Percentiles rank a stretch among this genome's conserved stretches.
These are phyloP conservation scores for Sabuloglossum arenarium DNA, from an alignment of 495 filamentous ascomycete genomes.

Conservation along the genomic window DNA sequence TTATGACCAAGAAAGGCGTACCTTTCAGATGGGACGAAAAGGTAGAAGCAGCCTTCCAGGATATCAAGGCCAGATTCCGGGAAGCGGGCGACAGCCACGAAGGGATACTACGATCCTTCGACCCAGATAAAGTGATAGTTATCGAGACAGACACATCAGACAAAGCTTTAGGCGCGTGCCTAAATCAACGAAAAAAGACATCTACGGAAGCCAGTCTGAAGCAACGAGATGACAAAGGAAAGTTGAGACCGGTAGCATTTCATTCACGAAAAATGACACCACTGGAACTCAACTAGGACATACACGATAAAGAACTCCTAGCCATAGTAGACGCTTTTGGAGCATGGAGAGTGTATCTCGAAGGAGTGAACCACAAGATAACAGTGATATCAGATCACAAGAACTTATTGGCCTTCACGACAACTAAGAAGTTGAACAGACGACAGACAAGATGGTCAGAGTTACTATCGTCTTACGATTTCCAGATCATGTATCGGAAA, in stretches of 20 bases:
- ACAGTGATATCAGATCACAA: too few relatives aligned
- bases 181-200: constrained; percentile 4
- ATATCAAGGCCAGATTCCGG: constrained; percentile 7
- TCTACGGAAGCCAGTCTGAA: neutral
- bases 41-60: constrained; percentile 2
- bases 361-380: too few relatives aligned
- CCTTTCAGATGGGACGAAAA: constrained; percentile 4
- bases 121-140: neutral
- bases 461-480: too few relatives aligned
- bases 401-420: too few relatives aligned
- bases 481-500: too few relatives aligned
- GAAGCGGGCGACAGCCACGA: too few relatives aligned
- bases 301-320: constrained; percentile 12
- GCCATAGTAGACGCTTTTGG: constrained; percentile 5
- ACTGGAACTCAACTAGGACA: constrained; percentile 10
- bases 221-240: too few relatives aligned
- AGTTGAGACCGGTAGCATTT: constrained; percentile 5
- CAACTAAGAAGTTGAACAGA: too few relatives aligned
- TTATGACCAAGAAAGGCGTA: constrained; percentile 6
- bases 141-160: constrained; percentile 10
- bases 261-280: constrained; percentile 7
- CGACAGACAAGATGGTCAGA: too few relatives aligned
- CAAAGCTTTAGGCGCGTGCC: neutral
- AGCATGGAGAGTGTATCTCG: constrained; percentile 6
- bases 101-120: constrained; percentile 7